Base-by-base conservation (phyloP, 208 protist genomes). In the Novymonas esmeraldas region DNA sequence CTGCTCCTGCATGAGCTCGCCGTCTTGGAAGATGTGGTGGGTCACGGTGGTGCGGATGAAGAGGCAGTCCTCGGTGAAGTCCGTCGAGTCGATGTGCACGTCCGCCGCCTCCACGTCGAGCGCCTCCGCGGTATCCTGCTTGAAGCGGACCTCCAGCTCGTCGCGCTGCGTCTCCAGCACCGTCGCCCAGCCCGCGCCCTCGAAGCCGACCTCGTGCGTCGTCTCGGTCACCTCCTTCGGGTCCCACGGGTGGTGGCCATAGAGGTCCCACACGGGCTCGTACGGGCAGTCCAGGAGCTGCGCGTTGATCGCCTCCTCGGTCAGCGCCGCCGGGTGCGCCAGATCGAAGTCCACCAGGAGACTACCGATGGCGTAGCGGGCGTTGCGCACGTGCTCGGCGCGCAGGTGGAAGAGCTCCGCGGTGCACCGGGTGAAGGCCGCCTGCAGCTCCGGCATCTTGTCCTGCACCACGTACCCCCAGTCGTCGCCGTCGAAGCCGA, bases 401-500 rank as follows among this genome's bases (percentile, higher is more conserved):
- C 73, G 39, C n/a, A 88, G 26, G 9, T 50, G 62, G 56, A 87
- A 73, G 48, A 56, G 49, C n/a, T 58, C 70, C 4, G 67, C 69
- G 18, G 83, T 73, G 67, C 72, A 74, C 41, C 22, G 28, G 24
- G 55, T 63, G 24, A 87, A 84, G 18, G 62, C 74, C 18, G 63
- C 38, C 44, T 77, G 31, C 26, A 91, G 57, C 61, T 77, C 76
- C 7, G 56, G 44, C 55, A 73, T 49, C 48, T 65, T 79, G 48
- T 52, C 64, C 46, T 76, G 42, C 63, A 91, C 28, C 29, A 90
- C 82, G 57, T 85, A 76, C 6, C 46, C 66, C 85, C 88, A 94
- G 73, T 81, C 80, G 28, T 88, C 85, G 58, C 88, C 88, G 28
- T 91, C 82, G 65, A 93, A 93, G 64, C 67, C 82, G 29, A 89